phyloP scores from a whole-genome alignment of 2,329 filamentous ascomycete species.

The Bisporella sp. region DNA sequence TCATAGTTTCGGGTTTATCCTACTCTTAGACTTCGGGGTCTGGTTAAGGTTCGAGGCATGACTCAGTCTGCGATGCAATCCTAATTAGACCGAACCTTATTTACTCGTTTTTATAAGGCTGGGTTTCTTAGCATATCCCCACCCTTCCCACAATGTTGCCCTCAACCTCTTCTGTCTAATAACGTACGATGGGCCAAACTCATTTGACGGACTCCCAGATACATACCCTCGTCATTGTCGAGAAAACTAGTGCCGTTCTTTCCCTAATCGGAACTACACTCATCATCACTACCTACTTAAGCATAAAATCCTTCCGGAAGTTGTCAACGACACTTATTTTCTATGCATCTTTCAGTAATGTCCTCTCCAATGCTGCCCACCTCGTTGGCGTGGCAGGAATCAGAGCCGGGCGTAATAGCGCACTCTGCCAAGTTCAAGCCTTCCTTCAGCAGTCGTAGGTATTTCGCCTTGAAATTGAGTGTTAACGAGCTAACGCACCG shows the following conservation, averaged over 20 bases:
- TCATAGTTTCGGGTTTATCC: too few species aligned
- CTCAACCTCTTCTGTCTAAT: background rate
- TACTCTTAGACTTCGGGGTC: too few species aligned
- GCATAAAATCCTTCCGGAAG: background rate
- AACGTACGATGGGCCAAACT: background rate
- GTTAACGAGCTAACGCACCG: background rate
- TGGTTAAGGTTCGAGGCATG: too few species aligned
- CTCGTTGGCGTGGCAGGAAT: background rate
- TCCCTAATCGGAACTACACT: background rate
- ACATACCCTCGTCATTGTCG: background rate
- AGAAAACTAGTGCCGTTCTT: background rate
- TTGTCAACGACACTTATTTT: background rate
- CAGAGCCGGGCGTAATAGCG: background rate
- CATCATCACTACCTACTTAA: background rate
- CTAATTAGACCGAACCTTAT: slow-evolving; percentile 16
- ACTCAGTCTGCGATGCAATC: too few species aligned
- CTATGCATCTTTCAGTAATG: background rate
- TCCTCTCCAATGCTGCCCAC: background rate
- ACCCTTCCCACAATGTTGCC: background rate
- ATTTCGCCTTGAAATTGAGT: background rate
- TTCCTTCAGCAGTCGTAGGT: background rate
- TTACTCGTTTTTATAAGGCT: background rate
- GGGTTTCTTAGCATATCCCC: background rate
- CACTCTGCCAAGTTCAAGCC: background rate
- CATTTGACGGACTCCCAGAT: background rate